Conservation (phyloP, 345 rosid genomes). For the Jatropha curcas region DNA sequence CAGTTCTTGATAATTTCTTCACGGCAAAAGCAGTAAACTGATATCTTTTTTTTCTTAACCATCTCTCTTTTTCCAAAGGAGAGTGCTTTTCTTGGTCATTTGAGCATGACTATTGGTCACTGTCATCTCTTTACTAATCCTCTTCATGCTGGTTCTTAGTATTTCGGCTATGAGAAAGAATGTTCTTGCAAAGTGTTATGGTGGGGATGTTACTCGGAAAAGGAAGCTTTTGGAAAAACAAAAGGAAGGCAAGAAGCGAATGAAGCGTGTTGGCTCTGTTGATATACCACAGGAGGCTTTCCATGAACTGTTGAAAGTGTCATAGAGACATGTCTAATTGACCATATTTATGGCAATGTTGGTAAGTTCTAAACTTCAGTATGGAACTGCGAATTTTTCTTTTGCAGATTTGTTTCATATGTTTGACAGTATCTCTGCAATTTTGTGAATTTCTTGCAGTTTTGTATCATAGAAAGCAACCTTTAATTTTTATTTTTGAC, state of each 20-base stretch:
- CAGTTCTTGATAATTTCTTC: neutral
- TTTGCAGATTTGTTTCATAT: no score
- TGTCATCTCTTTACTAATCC: slow-evolving; percentile 5
- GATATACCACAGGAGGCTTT: slow-evolving; percentile 98
- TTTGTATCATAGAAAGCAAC: no score
- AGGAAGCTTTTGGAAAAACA: slow-evolving; percentile 92
- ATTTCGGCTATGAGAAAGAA: slow-evolving; percentile 96
- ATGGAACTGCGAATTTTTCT: no score
- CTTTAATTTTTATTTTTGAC: no score
- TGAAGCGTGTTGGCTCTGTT: slow-evolving; percentile 97
- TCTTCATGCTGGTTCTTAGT: slow-evolving; percentile 33
- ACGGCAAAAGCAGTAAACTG: neutral
- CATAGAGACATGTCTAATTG: slow-evolving; percentile 35
- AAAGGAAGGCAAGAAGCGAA: slow-evolving; percentile 96
- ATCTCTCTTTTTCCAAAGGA: neutral
- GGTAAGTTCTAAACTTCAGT: slow-evolving; percentile 8
- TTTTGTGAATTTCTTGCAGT: no score
- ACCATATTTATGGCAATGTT: slow-evolving; percentile 1
- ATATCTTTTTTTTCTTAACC: neutral
- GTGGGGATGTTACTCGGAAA: slow-evolving; percentile 92
- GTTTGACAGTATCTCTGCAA: no score
- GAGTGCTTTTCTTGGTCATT: neutral
- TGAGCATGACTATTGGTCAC: neutral
- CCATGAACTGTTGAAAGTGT: slow-evolving; percentile 81
- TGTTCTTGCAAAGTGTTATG: slow-evolving; percentile 96